Base-by-base conservation (phyloP, 768 basidiomycete species). In the Chalciporus sphaerocephalus region DNA sequence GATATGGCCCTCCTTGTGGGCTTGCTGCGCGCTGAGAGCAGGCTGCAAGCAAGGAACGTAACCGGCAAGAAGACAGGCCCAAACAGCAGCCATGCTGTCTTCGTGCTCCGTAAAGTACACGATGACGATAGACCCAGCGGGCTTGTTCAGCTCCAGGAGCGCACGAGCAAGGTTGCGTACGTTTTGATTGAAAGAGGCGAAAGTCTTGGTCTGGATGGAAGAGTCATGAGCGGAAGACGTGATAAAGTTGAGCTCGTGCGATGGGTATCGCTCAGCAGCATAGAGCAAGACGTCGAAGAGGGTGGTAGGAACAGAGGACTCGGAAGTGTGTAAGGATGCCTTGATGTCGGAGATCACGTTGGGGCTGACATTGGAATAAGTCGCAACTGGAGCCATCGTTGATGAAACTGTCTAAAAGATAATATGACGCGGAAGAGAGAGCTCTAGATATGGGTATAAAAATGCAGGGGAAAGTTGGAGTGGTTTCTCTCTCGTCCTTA, bases 81-180 rank as follows among this genome's bases (percentile, higher is more conserved):
- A 65, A 11, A 65, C 48, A 5, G 63, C 64, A 1, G 50, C 51
- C 63, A 66, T 65, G 28, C 64, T 65, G 33, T 65, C 65, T 37
- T 65, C 60, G 20, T 65, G 63, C 37, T 65, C 65, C 0, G 62
- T 65, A n/a, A 65, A 46, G 39, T 65, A 65, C 0, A 65, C 48
- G 5, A 64, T 48, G 3, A 66, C 9, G 18, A 64, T 23, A 1
- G 62, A 61, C 0, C 62, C 62, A 1, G 46, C 6, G 21, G 64
- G 59, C 30, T 55, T 64, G 2, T 45, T 51, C 64, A 28, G 10
- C 28, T 40, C 44, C 5, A 44, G 10, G 25, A 57, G 41, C 9
- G 57, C 56, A 12, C 49, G 49, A 4, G 52, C 55, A 7, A 56
- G 41, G 50, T 46, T 56, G 27, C 47, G 55, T 9, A 49, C 54